Evolutionary conservation across 495 filamentous ascomycete genomes (phyloP), one percentile per base, ranked within the genome.

Genomic region (Xylaria telfairii): DNA sequence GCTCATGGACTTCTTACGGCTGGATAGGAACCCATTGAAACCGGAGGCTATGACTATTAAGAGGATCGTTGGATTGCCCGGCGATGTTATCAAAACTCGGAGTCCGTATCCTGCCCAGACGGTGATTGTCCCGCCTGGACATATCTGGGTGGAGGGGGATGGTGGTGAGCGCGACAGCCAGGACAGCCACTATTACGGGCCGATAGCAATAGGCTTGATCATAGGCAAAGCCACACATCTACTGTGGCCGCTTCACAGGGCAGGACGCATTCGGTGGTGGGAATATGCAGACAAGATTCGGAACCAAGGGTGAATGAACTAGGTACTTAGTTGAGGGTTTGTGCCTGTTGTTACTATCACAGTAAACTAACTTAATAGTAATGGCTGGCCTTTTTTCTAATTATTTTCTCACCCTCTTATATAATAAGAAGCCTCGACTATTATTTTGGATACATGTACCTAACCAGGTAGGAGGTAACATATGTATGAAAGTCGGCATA

Each of bases 121-220:
- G 9, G 87, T 89, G 70, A 82, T 85, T 39, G 85, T 95, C 17
- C 92, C 92, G 0, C 82, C 82, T 47, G 91, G 91, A 6, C 91
- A 94, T 82, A 83, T 94, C 44, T 95, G 92, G 92, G 83, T 95
- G 21, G 92, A 94, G 75, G 92, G 92, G 0, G 92, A 93, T 77
- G 78, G 81, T 68, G 86, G 84, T 19, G 78, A 80, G 51, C 86
- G 90, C 70, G 80, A 86, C 70, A 89, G 87, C 71, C 77, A 88
- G 65, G 92, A 95, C 76, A 93, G 91, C 75, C 93, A 94, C 80
- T 84, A 84, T 32, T 94, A 93, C 75, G 92, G 92, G 5, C 91
- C 92, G 1, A 85, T 90, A 28, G 85, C 87, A 21, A 83, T 78
- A 10, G 87, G 84, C 73, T 73, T 95, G 53, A 84, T 95, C 34